phyloP scores from a whole-genome alignment of 768 basidiomycete genomes.

The Rhodotorula toruloides region DNA sequence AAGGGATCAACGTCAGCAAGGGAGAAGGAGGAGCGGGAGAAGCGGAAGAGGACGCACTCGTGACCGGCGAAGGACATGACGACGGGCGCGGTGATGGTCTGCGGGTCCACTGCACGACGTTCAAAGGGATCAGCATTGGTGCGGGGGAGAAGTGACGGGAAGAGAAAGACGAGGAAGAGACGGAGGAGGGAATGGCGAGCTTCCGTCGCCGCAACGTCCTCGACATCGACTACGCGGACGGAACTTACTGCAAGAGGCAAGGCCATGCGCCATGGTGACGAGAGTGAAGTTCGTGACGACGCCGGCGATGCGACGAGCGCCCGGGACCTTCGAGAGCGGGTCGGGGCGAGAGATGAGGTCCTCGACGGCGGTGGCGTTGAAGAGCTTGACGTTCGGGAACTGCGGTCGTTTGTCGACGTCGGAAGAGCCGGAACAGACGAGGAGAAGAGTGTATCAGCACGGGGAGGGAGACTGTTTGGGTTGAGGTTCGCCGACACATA shows the following conservation, averaged over 20 bases:
- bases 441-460: constrained; percentile 13
- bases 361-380: constrained; percentile 61
- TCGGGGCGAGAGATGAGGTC: constrained; percentile 66
- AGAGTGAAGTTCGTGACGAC: constrained; percentile 56
- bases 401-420: too few species aligned
- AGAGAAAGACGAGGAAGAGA: not conserved
- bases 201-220: too few species aligned
- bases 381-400: constrained; percentile 42
- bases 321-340: constrained; percentile 42
- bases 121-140: not conserved
- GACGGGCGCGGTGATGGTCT: constrained; percentile 73
- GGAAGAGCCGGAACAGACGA: not conserved
- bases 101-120: constrained; percentile 56
- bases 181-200: not conserved
- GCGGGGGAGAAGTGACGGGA: not conserved
- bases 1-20: not conserved
- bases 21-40: not conserved
- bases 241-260: constrained; percentile 12
- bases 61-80: constrained; percentile 69
- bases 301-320: constrained; percentile 53
- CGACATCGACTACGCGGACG: too few species aligned
- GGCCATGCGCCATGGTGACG: constrained; percentile 53
- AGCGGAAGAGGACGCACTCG: constrained; percentile 54
- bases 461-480: constrained; percentile 1
- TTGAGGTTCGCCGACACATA: not conserved